These are phyloP conservation scores for Podila clonocystis DNA, from an alignment of 192 early-diverging fungal species.

Conservation along the genomic window DNA sequence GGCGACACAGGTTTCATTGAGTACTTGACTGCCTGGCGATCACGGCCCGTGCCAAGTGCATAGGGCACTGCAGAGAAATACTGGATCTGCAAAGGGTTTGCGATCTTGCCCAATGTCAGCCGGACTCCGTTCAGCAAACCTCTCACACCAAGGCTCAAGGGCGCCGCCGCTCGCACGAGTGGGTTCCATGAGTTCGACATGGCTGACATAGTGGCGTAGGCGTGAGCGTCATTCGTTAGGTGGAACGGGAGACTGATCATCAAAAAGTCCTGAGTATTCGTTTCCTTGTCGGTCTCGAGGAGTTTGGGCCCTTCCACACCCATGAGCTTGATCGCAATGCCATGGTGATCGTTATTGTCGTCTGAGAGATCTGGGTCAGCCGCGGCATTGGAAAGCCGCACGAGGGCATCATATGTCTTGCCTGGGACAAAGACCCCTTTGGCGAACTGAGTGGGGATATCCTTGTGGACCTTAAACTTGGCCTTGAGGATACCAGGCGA, in stretches of 20 bases:
- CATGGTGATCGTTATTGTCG: constrained; percentile 12
- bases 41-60: constrained; percentile 18
- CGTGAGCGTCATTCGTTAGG: constrained; percentile 13
- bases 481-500: constrained; percentile 30
- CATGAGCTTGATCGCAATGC: constrained; percentile 41
- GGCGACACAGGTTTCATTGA: constrained; percentile 32
- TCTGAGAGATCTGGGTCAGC: constrained; percentile 10
- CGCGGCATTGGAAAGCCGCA: constrained; percentile 28
- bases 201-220: constrained; percentile 2
- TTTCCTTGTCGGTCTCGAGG: constrained; percentile 30
- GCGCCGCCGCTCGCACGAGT: constrained; percentile 6
- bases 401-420: constrained; percentile 36
- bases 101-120: constrained; percentile 17
- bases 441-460: constrained; percentile 20
- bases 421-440: constrained; percentile 47
- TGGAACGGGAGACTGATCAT: constrained; percentile 29
- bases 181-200: constrained; percentile 3
- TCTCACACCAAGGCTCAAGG: constrained; percentile 21
- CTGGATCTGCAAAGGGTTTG: constrained; percentile 29
- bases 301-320: constrained; percentile 17
- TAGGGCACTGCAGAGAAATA: constrained; percentile 41
- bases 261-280: constrained; percentile 40
- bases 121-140: constrained; percentile 1
- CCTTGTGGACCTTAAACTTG: constrained; percentile 22
- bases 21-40: constrained; percentile 30